Evolutionary conservation across 352 stramenopile genomes (phyloP), one percentile per base, ranked within the genome.

Genomic region (Phytopythium helicoides): DNA sequence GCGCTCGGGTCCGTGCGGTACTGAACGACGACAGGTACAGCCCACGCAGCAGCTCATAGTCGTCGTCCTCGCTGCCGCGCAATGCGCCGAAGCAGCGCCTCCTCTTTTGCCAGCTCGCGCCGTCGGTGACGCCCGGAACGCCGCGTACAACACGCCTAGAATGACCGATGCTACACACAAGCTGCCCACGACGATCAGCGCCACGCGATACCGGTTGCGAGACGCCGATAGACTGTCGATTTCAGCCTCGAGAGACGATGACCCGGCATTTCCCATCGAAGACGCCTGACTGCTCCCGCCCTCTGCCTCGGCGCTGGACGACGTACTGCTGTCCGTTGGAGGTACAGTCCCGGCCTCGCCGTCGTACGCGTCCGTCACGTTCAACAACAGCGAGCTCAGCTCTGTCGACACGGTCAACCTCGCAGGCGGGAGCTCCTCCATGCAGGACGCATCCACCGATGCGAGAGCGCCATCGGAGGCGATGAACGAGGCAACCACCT

Each of bases 401-500:
- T 48, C 21, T 1, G 48, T 61, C 8, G 66, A 66, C 39, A 85
- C 66, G 6, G 46, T 45, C 6, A 87, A 66, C 35, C 54, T 81
- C 14, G 67, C 46, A 2, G 52, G 56, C 6, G 61, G 55, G 15
- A 89, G 38, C 22, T 62, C 51, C 9, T 45, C 22, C 45, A 87
- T 63, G 36, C 82, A 92, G 3, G 71, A 78, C 16, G 74, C 66
- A 47, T 92, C 76, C 47, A 78, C 71, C 8, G 42, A 52, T n/a
- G 40, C 62, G 5, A 92, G 41, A 39, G 85, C 55, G 21, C 77
- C 78, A 26, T 58, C 58, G 31, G 45, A 66, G 15, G 60, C 54
- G 11, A 89, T 54, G 35, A 81, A 90, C 14, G 79, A 89, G n/a
- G 68, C 73, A 35, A 92, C 52, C 9, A 92, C 69, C 26, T 44